Percentiles rank a stretch among this genome's conserved stretches.
These are phyloP conservation scores for Yamadazyma paraphyllophila DNA, from an alignment of 805 yeast species.

Conservation along the genomic window DNA sequence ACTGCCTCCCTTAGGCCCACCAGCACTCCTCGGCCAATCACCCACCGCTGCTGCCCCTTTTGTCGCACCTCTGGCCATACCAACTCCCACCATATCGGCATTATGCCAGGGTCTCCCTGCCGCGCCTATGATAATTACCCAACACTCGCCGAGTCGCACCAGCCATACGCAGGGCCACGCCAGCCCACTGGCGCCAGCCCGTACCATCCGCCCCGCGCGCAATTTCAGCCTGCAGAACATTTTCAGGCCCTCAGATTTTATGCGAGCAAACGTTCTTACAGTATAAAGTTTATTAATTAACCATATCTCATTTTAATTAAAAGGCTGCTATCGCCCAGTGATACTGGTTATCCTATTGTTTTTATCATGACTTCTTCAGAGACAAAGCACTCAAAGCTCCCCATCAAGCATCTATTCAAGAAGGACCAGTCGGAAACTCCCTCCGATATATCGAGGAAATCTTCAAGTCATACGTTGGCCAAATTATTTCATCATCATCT, in stretches of 20 bases:
- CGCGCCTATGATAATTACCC: no score
- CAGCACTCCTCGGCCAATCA: not conserved
- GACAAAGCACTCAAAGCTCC: conserved; percentile 1
- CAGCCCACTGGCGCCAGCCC: not conserved
- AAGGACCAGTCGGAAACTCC: conserved; percentile 17
- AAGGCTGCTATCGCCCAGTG: not conserved
- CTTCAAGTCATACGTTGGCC: conserved; percentile 16
- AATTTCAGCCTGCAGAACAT: not conserved
- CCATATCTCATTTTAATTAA: not conserved
- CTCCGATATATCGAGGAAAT: conserved; percentile 9
- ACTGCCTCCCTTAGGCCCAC: no score
- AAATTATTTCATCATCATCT: conserved; percentile 21
- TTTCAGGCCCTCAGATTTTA: not conserved
- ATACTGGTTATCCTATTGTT: no score
- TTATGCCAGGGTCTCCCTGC: no score
- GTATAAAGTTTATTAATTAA: conserved; percentile 1
- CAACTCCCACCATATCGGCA: no score
- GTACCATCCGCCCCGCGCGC: not conserved
- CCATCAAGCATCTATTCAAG: conserved; percentile 19
- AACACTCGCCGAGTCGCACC: no score
- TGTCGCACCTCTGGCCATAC: no score
- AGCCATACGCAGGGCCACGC: no score
- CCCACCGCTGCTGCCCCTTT: not conserved
- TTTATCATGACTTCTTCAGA: conserved; percentile 7
- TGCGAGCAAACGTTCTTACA: not conserved